Evolutionary conservation across 352 stramenopile species (phyloP).

Genomic region (Globisporangium parvum): DNA sequence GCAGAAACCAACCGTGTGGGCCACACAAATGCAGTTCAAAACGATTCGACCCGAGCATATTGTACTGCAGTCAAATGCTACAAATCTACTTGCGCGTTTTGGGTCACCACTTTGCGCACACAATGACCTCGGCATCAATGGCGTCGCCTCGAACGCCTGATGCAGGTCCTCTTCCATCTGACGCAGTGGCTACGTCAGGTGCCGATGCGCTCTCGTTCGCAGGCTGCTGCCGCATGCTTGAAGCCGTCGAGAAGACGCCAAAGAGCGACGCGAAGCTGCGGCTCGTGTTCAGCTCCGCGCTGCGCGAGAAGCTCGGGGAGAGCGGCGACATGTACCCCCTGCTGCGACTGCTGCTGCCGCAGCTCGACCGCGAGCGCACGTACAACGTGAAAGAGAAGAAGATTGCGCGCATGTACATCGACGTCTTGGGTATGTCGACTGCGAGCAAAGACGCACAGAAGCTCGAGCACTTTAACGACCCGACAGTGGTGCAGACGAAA

Average conservation of each 20-base stretch:
- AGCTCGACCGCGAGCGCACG: constrained; percentile 78
- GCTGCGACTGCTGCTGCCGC: constrained; percentile 64
- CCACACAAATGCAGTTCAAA: too few relatives aligned
- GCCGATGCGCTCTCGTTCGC: constrained; percentile 49
- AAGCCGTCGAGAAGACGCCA: constrained; percentile 57
- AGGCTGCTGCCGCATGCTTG: constrained; percentile 66
- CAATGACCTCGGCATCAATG: neutral
- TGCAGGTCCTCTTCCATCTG: too few relatives aligned
- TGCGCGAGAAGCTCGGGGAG: constrained; percentile 45
- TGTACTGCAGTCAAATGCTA: neutral
- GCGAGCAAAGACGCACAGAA: constrained; percentile 70
- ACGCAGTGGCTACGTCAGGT: too few relatives aligned
- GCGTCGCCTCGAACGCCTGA: neutral
- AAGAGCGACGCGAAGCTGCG: constrained; percentile 72
- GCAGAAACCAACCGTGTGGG: too few relatives aligned
- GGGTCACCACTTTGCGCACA: too few relatives aligned
- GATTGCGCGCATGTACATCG: constrained; percentile 72
- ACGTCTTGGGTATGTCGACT: constrained; percentile 58
- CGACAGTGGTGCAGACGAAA: constrained; percentile 73
- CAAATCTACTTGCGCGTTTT: too few relatives aligned
- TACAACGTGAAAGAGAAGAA: constrained; percentile 88
- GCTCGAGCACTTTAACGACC: constrained; percentile 79
- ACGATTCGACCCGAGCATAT: too few relatives aligned
- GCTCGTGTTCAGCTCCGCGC: constrained; percentile 64
- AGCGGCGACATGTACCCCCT: constrained; percentile 65